Evolutionary conservation across 306 rosid genomes (phyloP).

Genomic region (Quercus parvula): DNA sequence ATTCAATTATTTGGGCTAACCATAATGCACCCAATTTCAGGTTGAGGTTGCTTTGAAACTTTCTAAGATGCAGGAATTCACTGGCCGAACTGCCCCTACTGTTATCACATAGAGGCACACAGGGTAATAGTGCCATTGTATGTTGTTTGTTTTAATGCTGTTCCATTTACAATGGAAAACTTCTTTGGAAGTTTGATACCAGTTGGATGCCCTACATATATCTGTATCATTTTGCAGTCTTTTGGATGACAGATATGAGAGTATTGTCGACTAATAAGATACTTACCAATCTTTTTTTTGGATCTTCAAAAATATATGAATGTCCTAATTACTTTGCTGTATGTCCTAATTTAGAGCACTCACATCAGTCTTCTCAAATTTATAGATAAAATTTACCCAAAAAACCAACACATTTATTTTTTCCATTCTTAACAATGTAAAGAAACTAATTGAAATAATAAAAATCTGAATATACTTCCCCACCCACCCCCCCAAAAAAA

Average conservation of each 20-base stretch:
- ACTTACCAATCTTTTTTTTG: background rate
- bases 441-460: too few relatives aligned
- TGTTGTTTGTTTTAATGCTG: slow-evolving; percentile 9
- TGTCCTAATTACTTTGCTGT: background rate
- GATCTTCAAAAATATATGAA: background rate
- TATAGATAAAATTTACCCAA: too few relatives aligned
- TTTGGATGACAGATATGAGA: background rate
- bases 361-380: too few relatives aligned
- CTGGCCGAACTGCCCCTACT: slow-evolving; percentile 92
- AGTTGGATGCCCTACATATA: background rate
- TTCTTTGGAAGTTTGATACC: background rate
- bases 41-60: slow-evolving; percentile 93
- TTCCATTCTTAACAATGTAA: too few relatives aligned
- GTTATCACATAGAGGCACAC: slow-evolving; percentile 61
- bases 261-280: background rate
- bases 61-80: slow-evolving; percentile 89
- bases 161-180: background rate
- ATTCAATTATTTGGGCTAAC: slow-evolving; percentile 6
- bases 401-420: too few relatives aligned
- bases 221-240: background rate
- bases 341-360: background rate
- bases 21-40: slow-evolving; percentile 34
- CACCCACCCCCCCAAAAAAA: too few relatives aligned
- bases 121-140: background rate
- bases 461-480: too few relatives aligned